Base-by-base conservation (phyloP, 169 alveolate species). In the Plasmodium berghei region DNA sequence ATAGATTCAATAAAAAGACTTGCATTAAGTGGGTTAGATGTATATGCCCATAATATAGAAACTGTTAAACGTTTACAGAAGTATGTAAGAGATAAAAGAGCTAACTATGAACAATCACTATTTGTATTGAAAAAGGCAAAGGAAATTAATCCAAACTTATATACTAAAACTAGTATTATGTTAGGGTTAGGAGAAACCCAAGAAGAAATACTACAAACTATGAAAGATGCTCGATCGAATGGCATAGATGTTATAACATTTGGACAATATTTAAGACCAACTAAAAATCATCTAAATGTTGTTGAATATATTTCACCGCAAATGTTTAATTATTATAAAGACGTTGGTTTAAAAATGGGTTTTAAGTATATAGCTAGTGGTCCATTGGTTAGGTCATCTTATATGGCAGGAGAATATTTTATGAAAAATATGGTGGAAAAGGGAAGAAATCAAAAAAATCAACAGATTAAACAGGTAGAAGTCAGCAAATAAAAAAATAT, bases 11-110 rank as follows among this genome's bases (percentile, higher is more conserved):
- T 93, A 48, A 42, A 46, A 8, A 75, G 63, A 49, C 88, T 93
- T 22, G 94, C 94, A 6, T 28, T 46, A 10, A 83, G 93, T 42
- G 96, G 96, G 24, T 22, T 93, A 67, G 94, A 93, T 24, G 96
- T 93, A 46, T 93, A 88, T 64, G 96, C 96, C 1, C 96, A 93
- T 62, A 93, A 93, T 56, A 90, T 93, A 42, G 96, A 93, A 86
- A 93, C 96, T 5, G 94, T 93, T 42, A 90, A 72, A 55, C 46
- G 96, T 10, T 73, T 93, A 49, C 77, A 83, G 12, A 88, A 88
- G 18, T 85, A 58, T 63, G 96, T 93, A 26, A 45, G 96, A 26
- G 96, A 93, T 64, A 80, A 66, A 24, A 75, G 96, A 52, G 96
- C 96, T 9, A 72, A 71, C 14, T 91, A 90, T 67, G 90, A 90